These are phyloP conservation scores for Diaporthe batatas DNA, from an alignment of 2,329 filamentous ascomycete genomes.

Conservation along the genomic window DNA sequence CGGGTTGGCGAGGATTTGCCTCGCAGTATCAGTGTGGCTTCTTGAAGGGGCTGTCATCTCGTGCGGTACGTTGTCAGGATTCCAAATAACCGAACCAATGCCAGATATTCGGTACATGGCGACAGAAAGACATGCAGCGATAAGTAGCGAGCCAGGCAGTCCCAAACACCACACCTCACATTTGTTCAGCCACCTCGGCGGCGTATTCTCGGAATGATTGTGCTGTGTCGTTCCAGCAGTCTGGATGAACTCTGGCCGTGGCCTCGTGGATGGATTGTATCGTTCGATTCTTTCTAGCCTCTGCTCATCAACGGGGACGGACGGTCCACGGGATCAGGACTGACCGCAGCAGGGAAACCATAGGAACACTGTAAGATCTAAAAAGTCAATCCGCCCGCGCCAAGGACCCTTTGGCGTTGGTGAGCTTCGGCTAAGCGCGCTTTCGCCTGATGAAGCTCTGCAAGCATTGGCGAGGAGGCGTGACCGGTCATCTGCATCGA, in stretches of 20 bases:
- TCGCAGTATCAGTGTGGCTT: not conserved
- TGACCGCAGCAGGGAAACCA: not conserved
- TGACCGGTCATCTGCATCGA: not conserved
- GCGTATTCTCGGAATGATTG: not conserved
- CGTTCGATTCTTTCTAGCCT: not conserved
- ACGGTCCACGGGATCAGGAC: not conserved
- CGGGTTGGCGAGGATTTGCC: not conserved
- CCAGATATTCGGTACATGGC: not conserved
- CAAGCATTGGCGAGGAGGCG: slow-evolving; percentile 3
- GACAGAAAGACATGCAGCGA: not conserved
- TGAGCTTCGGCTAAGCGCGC: no score
- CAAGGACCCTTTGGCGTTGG: not conserved
- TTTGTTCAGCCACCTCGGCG: not conserved
- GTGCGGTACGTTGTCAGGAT: not conserved
- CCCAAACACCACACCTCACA: not conserved
- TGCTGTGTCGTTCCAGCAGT: not conserved
- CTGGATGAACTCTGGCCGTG: not conserved
- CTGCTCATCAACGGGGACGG: not conserved
- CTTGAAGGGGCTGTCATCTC: not conserved
- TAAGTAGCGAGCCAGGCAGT: not conserved
- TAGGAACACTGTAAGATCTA: not conserved
- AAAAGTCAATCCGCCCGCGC: not conserved
- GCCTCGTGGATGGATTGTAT: not conserved
- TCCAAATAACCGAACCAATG: no score
- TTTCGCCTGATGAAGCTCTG: not conserved